Evolutionary conservation across 345 rosid species (phyloP), one percentile per base, ranked within the genome.

Genomic region (Populus deltoides): DNA sequence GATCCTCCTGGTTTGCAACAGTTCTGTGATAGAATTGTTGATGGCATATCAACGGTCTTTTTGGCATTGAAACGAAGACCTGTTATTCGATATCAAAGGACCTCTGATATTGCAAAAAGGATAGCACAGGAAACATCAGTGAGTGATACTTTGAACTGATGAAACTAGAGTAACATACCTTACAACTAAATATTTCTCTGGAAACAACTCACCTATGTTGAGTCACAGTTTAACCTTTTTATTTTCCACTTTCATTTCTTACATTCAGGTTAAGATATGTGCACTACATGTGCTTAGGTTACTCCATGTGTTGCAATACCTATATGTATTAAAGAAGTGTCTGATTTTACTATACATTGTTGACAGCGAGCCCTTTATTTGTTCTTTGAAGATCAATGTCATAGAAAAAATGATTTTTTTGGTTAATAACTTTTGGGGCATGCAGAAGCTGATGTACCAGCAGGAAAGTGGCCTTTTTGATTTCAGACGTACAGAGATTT

Each of bases 401-500:
- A 24, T 41, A 63, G 61, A 63, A 77, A 55, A 57, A 55, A 1
- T 73, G 57, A 77, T 55, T 29, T n/a, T 70, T 51, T 47, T 78
- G 59, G 29, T 75, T 33, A 45, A 38, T 41, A 29, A 77, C 38
- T 47, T 76, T 73, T 70, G 78, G 80, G 38, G 76, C 69, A 85
- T 71, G 73, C 93, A 96, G 99, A 96, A 93, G 77, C 81, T 96
- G 86, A 96, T 96, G 99, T 91, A 93, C 88, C 97, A 96, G 91
- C 94, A 93, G 71, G 98, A 96, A 87, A 96, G 97, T 68, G 95
- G 95, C 70, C 97, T 93, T 71, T 96, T 92, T 77, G 97, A 93
- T 85, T 96, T 96, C 85, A 91, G 99, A 83, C 89, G 97, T 41
- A 90, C 87, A n/a, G 99, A 93, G 86, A 78, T 91, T 71, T 90